These are phyloP conservation scores for Boletus subcaerulescens DNA, from an alignment of 768 basidiomycete species.

Conservation along the genomic window DNA sequence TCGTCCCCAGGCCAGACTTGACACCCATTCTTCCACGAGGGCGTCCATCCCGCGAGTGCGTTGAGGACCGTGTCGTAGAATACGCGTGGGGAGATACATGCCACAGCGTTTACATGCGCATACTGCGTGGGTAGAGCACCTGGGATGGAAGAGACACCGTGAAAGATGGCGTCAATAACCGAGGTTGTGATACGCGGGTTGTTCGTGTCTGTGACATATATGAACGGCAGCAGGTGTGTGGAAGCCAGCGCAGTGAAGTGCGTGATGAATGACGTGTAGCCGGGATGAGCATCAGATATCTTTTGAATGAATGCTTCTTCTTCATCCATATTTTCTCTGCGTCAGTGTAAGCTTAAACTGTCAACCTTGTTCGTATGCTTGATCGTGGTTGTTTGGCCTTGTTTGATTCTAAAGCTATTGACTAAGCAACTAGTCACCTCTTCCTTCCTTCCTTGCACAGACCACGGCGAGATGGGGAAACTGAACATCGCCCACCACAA, in stretches of 20 bases:
- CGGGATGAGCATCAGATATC: slow-evolving; percentile 17
- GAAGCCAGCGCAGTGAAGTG: slow-evolving; percentile 32
- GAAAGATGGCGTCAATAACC: slow-evolving; percentile 27
- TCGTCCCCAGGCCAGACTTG: slow-evolving; percentile 50
- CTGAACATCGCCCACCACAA: slow-evolving; percentile 91
- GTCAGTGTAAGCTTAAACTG: too few species aligned
- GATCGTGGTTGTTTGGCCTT: slow-evolving; percentile 6
- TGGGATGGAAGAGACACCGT: slow-evolving; percentile 10
- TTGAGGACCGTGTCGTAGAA: slow-evolving; percentile 69
- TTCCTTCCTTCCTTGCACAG: neutral
- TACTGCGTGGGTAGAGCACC: slow-evolving; percentile 32
- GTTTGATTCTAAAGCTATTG: slow-evolving; percentile 15
- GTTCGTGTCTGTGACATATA: slow-evolving; percentile 61
- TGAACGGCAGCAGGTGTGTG: slow-evolving; percentile 55
- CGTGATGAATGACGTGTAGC: slow-evolving; percentile 21
- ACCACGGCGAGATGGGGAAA: slow-evolving; percentile 8
- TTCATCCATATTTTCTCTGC: slow-evolving; percentile 15
- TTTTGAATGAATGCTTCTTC: slow-evolving; percentile 3
- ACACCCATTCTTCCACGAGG: slow-evolving; percentile 61
- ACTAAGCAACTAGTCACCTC: slow-evolving; percentile 4
- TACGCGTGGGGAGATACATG: slow-evolving; percentile 60
- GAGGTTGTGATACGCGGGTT: slow-evolving; percentile 45
- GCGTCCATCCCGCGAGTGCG: slow-evolving; percentile 51
- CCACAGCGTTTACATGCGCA: slow-evolving; percentile 51
- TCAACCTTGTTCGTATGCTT: too few species aligned